Evolutionary conservation across 2,329 filamentous ascomycete genomes (phyloP).

Genomic region (Neonectria neomacrospora): DNA sequence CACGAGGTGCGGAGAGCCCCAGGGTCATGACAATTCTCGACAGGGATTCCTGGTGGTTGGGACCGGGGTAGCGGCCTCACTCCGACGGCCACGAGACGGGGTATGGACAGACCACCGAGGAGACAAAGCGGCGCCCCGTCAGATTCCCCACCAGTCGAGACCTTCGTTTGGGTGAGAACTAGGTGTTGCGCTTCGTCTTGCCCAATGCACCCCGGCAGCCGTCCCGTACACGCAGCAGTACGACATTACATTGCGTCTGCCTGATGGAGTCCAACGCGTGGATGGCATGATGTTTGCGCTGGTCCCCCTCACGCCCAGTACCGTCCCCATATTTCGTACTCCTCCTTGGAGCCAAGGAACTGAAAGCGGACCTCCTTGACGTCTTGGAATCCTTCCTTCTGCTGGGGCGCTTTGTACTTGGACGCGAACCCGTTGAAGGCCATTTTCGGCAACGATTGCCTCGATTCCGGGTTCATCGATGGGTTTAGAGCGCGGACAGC

Average conservation of each 20-base stretch:
- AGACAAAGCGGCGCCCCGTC: neutral
- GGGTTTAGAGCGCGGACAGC: conserved; percentile 77
- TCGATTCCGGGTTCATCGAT: conserved; percentile 84
- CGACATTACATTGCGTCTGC: conserved; percentile 7
- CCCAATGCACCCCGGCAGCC: conserved; percentile 3
- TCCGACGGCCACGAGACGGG: conserved; percentile 13
- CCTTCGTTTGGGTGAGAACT: neutral
- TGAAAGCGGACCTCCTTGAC: conserved; percentile 79
- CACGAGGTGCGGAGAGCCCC: conserved; percentile 13
- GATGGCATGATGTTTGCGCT: conserved; percentile 36
- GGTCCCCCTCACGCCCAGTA: conserved; percentile 73
- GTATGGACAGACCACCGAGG: neutral
- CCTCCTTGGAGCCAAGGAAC: conserved; percentile 76
- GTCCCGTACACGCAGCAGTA: neutral
- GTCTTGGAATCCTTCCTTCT: conserved; percentile 85
- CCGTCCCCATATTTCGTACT: conserved; percentile 76
- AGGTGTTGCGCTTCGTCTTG: conserved; percentile 7
- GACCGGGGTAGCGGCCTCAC: conserved; percentile 20
- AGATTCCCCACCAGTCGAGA: neutral
- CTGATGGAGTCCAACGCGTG: conserved; percentile 26
- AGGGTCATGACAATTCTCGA: conserved; percentile 7
- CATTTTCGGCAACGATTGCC: conserved; percentile 77
- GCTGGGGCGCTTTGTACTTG: conserved; percentile 76
- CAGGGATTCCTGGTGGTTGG: conserved; percentile 6
- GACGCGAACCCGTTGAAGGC: conserved; percentile 82